These are phyloP conservation scores for Orbilia ellipsospora DNA, from an alignment of 2,329 filamentous ascomycete genomes.

Conservation along the genomic window DNA sequence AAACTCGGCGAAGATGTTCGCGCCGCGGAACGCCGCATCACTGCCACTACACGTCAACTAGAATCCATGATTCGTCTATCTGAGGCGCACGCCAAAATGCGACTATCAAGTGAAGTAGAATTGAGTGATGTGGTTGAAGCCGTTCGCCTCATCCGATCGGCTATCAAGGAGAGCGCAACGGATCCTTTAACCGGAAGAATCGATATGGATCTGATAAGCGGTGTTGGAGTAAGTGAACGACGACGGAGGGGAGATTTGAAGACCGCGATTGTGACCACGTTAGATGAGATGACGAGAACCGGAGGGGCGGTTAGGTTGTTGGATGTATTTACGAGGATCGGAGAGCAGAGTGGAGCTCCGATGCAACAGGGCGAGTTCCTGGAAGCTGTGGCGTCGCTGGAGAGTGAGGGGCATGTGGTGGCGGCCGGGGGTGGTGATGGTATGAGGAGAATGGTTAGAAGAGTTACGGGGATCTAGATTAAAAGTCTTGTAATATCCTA, in stretches of 20 bases:
- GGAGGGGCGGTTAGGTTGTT: conserved; percentile 77
- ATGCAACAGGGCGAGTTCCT: conserved; percentile 84
- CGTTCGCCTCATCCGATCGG: conserved; percentile 89
- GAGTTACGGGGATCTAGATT: conserved; percentile 70
- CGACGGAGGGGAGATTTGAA: conserved; percentile 86
- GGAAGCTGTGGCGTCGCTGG: conserved; percentile 80
- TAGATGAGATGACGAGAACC: conserved; percentile 82
- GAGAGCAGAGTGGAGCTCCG: conserved; percentile 72
- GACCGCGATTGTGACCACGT: conserved; percentile 75
- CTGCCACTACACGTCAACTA: conserved; percentile 93
- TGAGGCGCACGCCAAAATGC: conserved; percentile 98
- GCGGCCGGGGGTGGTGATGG: conserved; percentile 87
- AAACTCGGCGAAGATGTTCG: conserved; percentile 89
- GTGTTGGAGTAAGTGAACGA: conserved; percentile 92
- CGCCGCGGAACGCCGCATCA: conserved; percentile 92
- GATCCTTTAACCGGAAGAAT: conserved; percentile 90
- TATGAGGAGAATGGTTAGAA: conserved; percentile 80
- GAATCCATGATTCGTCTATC: conserved; percentile 98
- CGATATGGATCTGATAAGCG: conserved; percentile 88
- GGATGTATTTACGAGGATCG: conserved; percentile 79
- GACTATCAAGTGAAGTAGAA: conserved; percentile 79
- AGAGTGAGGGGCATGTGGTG: conserved; percentile 78
- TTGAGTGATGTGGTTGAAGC: conserved; percentile 87
- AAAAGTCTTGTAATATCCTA: background rate
- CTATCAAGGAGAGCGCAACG: conserved; percentile 96